These are phyloP conservation scores for Mrakia gelida DNA, from an alignment of 768 basidiomycete genomes.

Conservation along the genomic window DNA sequence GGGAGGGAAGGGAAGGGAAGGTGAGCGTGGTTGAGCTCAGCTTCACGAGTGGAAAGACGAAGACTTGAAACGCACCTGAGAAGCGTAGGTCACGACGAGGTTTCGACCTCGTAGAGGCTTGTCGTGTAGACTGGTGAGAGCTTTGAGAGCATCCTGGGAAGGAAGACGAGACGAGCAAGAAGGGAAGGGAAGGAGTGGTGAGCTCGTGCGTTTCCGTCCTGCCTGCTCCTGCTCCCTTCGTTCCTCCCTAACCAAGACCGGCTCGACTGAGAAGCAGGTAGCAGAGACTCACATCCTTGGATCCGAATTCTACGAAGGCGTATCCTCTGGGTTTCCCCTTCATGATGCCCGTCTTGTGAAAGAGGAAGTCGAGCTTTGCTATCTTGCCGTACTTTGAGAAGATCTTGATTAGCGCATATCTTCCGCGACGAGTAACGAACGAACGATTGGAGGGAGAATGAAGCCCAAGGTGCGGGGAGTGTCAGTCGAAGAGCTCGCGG, in stretches of 20 bases:
- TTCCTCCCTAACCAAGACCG: not conserved
- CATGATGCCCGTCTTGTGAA: constrained; percentile 82
- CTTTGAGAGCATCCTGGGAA: constrained; percentile 73
- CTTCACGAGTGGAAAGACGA: not conserved
- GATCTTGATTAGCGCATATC: constrained; percentile 80
- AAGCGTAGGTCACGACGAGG: constrained; percentile 83
- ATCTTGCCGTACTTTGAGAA: constrained; percentile 91
- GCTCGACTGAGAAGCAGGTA: constrained; percentile 26
- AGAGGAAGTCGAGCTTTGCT: constrained; percentile 86
- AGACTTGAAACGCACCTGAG: constrained; percentile 55
- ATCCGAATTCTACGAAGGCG: constrained; percentile 82
- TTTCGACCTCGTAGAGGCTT: constrained; percentile 81
- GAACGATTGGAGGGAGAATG: no score
- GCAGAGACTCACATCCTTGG: constrained; percentile 64
- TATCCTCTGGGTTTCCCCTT: constrained; percentile 94
- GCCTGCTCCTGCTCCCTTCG: not conserved
- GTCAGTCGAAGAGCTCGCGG: not conserved
- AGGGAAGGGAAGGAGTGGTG: not conserved
- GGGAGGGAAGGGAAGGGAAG: not conserved
- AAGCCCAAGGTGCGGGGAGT: constrained; percentile 17
- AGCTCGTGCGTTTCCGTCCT: not conserved
- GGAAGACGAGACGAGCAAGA: not conserved
- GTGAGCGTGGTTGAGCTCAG: not conserved
- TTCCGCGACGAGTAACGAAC: constrained; percentile 42
- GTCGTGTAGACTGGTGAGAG: constrained; percentile 66